These are phyloP conservation scores for Bocquillonia castaneifolia DNA, from an alignment of 441 rosid species.

Conservation along the genomic window DNA sequence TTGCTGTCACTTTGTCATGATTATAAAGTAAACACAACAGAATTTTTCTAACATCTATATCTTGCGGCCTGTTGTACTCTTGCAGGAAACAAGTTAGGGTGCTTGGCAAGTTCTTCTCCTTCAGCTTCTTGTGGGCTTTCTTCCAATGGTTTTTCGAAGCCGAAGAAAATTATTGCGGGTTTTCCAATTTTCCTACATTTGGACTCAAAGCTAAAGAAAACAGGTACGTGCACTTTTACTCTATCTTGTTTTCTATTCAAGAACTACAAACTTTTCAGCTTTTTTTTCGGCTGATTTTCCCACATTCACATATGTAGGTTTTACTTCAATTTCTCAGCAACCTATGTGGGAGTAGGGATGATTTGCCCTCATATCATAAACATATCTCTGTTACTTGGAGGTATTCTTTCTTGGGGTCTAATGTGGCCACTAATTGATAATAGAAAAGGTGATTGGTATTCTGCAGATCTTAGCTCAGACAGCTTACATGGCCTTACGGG, in stretches of 20 bases:
- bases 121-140: constrained; percentile 20
- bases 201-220: constrained; percentile 17
- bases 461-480: constrained; percentile 3
- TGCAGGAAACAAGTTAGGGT: constrained; percentile 18
- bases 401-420: constrained; percentile 19
- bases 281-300: background rate
- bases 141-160: constrained; percentile 18
- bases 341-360: constrained; percentile 21
- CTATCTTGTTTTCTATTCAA: background rate
- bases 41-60: background rate
- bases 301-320: background rate
- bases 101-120: constrained; percentile 19
- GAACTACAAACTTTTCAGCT: background rate
- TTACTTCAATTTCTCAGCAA: constrained; percentile 18
- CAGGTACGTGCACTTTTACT: background rate
- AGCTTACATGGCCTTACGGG: constrained; percentile 15
- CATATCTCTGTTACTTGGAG: constrained; percentile 14
- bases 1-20: background rate
- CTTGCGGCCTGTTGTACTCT: background rate
- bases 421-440: constrained; percentile 18
- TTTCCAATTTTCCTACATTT: constrained; percentile 17
- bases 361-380: constrained; percentile 20
- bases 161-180: constrained; percentile 9
- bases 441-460: constrained; percentile 14
- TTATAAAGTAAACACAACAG: background rate